Percentiles rank a stretch among this genome's conserved stretches.
These are phyloP conservation scores for Actinidia chinensis DNA, from an alignment of 179 eudicot species.

Conservation along the genomic window DNA sequence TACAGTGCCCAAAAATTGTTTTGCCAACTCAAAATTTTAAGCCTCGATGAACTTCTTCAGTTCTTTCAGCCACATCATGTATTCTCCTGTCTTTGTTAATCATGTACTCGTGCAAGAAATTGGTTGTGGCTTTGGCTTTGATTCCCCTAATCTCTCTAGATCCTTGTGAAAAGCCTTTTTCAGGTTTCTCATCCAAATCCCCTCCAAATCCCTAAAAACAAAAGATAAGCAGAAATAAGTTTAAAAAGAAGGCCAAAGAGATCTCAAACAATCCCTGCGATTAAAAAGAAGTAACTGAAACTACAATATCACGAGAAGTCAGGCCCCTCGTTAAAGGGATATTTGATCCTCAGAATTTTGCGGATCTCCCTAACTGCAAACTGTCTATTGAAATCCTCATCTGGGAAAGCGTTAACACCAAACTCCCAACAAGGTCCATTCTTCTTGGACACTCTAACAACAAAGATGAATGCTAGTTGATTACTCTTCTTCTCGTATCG, in stretches of 20 bases:
- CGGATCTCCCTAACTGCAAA: constrained; percentile 58
- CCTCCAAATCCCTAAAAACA: too few species aligned
- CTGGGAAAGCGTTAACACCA: constrained; percentile 60
- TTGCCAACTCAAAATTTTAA: constrained; percentile 20
- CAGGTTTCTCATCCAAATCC: constrained; percentile 92
- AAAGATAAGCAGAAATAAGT: neutral
- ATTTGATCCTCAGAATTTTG: constrained; percentile 53
- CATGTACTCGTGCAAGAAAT: constrained; percentile 86
- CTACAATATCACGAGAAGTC: constrained; percentile 57
- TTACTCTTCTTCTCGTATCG: constrained; percentile 35
- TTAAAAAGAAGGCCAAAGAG: neutral
- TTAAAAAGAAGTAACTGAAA: neutral
- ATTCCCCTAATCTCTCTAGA: constrained; percentile 81
- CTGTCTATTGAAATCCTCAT: constrained; percentile 69
- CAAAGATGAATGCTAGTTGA: constrained; percentile 48
- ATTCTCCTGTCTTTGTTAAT: constrained; percentile 71
- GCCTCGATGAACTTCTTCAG: constrained; percentile 68
- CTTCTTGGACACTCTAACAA: constrained; percentile 59
- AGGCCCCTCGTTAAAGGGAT: constrained; percentile 88
- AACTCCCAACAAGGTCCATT: constrained; percentile 62
- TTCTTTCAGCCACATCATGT: constrained; percentile 70
- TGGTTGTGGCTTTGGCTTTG: constrained; percentile 67
- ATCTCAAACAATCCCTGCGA: neutral
- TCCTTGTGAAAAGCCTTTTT: constrained; percentile 92
- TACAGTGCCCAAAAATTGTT: neutral